Conservation (phyloP, 1,139 yeast genomes). For the Sugiyamaella grinbergsii region DNA sequence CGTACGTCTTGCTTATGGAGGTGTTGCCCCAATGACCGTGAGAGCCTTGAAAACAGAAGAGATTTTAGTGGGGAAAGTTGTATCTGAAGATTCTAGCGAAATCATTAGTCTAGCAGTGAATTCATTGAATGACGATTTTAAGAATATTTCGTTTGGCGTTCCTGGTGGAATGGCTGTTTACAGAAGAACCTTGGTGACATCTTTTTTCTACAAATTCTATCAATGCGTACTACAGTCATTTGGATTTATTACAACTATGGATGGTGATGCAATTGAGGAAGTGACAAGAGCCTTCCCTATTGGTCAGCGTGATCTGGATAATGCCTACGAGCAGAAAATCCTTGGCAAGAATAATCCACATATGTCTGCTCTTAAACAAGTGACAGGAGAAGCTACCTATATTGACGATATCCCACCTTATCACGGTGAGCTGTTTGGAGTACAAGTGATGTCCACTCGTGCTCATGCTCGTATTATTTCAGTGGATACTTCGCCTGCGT, state of each 20-base stretch:
- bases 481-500: constrained; percentile 45
- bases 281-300: constrained; percentile 45
- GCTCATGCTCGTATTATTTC: constrained; percentile 48
- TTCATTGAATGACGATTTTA: constrained; percentile 37
- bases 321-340: constrained; percentile 43
- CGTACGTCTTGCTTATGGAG: constrained; percentile 48
- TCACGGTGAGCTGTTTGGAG: constrained; percentile 47
- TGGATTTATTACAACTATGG: constrained; percentile 37
- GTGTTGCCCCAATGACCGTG: constrained; percentile 51
- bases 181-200: constrained; percentile 46
- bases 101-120: constrained; percentile 40
- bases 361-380: constrained; percentile 49
- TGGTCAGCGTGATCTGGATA: constrained; percentile 46
- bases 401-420: constrained; percentile 49
- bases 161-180: constrained; percentile 54
- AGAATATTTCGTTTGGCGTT: constrained; percentile 45
- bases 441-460: constrained; percentile 47
- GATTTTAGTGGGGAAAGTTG: constrained; percentile 37
- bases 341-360: constrained; percentile 48
- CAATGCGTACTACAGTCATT: constrained; percentile 35
- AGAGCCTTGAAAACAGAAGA: constrained; percentile 43
- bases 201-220: constrained; percentile 50
- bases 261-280: constrained; percentile 40
- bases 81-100: constrained; percentile 30
- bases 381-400: constrained; percentile 50